Percentiles rank a stretch among this genome's conserved stretches.
Evolutionary conservation across 345 rosid species (phyloP).

Genomic region (Nasturtium officinale): DNA sequence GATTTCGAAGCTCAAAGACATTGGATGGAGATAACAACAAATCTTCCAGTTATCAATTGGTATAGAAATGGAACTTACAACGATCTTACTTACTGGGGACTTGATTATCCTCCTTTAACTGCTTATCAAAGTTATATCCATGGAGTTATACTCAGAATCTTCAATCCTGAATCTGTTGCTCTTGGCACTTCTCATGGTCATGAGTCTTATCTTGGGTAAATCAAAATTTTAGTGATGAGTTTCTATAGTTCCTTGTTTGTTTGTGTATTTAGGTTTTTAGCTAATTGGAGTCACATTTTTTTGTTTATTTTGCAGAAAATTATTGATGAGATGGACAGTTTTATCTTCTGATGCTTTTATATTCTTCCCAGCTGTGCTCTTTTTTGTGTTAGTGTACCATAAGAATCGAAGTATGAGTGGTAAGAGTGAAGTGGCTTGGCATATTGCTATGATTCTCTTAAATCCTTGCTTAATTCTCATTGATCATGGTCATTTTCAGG

Average conservation of each 20-base stretch:
- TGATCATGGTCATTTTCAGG: conserved; percentile 99
- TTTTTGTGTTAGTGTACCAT: conserved; percentile 59
- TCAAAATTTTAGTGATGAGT: conserved; percentile 1
- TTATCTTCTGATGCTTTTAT: conserved; percentile 73
- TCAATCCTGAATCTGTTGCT: conserved; percentile 69
- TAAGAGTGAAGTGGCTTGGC: conserved; percentile 68
- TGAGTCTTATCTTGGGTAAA: conserved; percentile 78
- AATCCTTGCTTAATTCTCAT: conserved; percentile 84
- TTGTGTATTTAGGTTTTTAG: conserved; percentile 2
- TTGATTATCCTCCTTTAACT: conserved; percentile 96
- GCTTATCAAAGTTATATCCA: conserved; percentile 93
- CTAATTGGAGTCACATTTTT: conserved; percentile 16
- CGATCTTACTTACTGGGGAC: conserved; percentile 91
- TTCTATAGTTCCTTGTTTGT: background rate
- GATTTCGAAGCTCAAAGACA: conserved; percentile 97
- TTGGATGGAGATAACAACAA: conserved; percentile 98
- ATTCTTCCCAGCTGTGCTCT: conserved; percentile 81
- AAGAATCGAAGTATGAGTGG: conserved; percentile 11
- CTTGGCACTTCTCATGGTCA: conserved; percentile 73
- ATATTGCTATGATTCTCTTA: conserved; percentile 64
- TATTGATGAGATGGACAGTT: conserved; percentile 94
- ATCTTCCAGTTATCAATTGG: conserved; percentile 72
- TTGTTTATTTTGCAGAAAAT: conserved; percentile 57
- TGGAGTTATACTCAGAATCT: conserved; percentile 62
- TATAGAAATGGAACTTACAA: conserved; percentile 67